Base-by-base conservation (phyloP, 2,329 filamentous ascomycete species). In the Fusarium agapanthi region DNA sequence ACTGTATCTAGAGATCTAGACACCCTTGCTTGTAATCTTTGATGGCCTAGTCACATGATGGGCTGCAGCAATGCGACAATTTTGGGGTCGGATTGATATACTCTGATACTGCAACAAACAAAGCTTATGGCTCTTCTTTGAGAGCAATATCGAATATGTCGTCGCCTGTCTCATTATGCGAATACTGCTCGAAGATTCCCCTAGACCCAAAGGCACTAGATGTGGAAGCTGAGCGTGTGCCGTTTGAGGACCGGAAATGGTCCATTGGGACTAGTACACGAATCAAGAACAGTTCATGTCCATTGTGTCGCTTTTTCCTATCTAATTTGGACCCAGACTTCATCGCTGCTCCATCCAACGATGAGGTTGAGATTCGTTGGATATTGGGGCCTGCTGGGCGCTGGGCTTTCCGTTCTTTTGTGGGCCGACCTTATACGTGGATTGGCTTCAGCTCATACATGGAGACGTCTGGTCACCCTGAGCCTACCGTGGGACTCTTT, bases 381-480 rank as follows among this genome's bases (percentile, higher is more conserved):
- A 0, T 0, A 3, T 0, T 1, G 15, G 45, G 45, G 7, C 26
- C 26, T 30, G 4, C 7, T 4, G 2, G 20, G 4, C 26, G 10
- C 10, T 2, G 3, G 26, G 14, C 3, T 22, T 16, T 47, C 3
- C n/a, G n/a, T n/a, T n/a, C n/a, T n/a, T n/a, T n/a, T n/a, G n/a
- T n/a, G n/a, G n/a, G n/a, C n/a, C n/a, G 14, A 12, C 4, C 6
- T 47, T 0, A 16, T 16, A 28, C 45, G 5, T 5, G 5, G 3
- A 48, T 48, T 7, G 6, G 22, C 22, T 48, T 48, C 15, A 24
- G 28, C 0, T 32, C 28, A 7, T 0, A 2, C 5, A 48, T 10
- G 2, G 3, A 48, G 22, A 5, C 28, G 3, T 1, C 5, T 32
- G 15, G 2, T 0, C 7, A 18, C 5, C 22, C 0, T 5, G 0